Evolutionary conservation across 768 basidiomycete species (phyloP).

Genomic region (Lactarius sp.): DNA sequence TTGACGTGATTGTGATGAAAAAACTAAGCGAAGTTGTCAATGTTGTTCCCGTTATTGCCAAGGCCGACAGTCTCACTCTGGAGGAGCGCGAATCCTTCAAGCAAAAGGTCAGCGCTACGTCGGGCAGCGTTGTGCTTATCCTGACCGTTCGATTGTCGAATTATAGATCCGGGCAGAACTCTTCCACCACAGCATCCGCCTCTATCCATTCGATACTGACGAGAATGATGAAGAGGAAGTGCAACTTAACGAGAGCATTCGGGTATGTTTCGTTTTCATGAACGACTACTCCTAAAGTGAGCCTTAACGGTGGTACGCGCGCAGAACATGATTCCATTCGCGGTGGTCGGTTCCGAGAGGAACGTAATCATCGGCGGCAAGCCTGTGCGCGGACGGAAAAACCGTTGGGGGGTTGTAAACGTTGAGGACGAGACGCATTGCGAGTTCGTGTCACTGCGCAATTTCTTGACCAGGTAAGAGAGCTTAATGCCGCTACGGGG

Average conservation of each 20-base stretch:
- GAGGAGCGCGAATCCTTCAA: slow-evolving; percentile 95
- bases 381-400: slow-evolving; percentile 92
- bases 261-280: slow-evolving; percentile 48
- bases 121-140: slow-evolving; percentile 3
- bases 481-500: background rate
- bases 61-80: slow-evolving; percentile 88
- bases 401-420: slow-evolving; percentile 97
- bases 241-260: slow-evolving; percentile 82
- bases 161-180: slow-evolving; percentile 88
- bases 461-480: slow-evolving; percentile 85
- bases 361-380: slow-evolving; percentile 95
- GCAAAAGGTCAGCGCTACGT: slow-evolving; percentile 56
- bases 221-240: slow-evolving; percentile 93
- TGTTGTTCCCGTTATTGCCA: slow-evolving; percentile 98
- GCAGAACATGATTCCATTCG: slow-evolving; percentile 93
- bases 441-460: slow-evolving; percentile 95
- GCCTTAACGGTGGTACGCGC: background rate
- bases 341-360: slow-evolving; percentile 94
- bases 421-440: slow-evolving; percentile 96
- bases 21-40: slow-evolving; percentile 98
- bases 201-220: slow-evolving; percentile 97
- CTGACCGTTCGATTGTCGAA: background rate
- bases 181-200: slow-evolving; percentile 82
- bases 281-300: background rate
- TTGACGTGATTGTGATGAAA: slow-evolving; percentile 98